Base-by-base conservation (phyloP, 441 rosid genomes). In the Pelargonium fulgidum region DNA sequence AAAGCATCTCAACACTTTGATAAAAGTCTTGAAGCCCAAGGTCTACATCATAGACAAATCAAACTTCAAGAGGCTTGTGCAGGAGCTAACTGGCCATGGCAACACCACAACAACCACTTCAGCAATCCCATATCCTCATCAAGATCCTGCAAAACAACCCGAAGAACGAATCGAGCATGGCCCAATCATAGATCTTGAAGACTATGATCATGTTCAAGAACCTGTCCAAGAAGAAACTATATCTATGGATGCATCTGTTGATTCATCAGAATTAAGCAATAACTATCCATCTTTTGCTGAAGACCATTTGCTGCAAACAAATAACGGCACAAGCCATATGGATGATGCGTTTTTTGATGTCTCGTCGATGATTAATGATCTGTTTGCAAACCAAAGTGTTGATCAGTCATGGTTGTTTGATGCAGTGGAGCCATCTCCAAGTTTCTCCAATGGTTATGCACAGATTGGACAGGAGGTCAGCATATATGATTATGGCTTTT, bases 31-130 rank as follows among this genome's bases (percentile, higher is more conserved):
- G 72, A 59, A 74, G 24, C 87, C 85, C 3, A 73, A 78, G 44
- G 85, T 81, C 8, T 80, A 80, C 74, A 84, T 80, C 41, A 78
- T 81, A 2, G 82, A 84, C 33, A 54, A 0, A 61, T 69, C 74
- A 33, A 64, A 71, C 75, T 84, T 84, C 81, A 80, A 75, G 80
- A 67, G 63, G 8, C 82, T 84, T 19, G 85, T 84, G 72, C 87
- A 84, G 65, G 73, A 78, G 19, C 73, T 84, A 6, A 81, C 85
- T 3, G 81, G 87, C 26, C 80, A 82, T 63, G 75, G 67, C 33
- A 66, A 12, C 62, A 0, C 42, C 52, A 17, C 68, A 61, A 7
- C 3, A 33, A 5, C 12, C 65, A 24, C 76, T 10, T 64, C 70
- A 36, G 41, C 41, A 36, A 36, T 36, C 3, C 68, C 64, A 39